A percentile compares a stretch with the other conserved stretches of the same genome.
Conservation (phyloP, 768 basidiomycete genomes). For the Hydnomerulius pinastri region DNA sequence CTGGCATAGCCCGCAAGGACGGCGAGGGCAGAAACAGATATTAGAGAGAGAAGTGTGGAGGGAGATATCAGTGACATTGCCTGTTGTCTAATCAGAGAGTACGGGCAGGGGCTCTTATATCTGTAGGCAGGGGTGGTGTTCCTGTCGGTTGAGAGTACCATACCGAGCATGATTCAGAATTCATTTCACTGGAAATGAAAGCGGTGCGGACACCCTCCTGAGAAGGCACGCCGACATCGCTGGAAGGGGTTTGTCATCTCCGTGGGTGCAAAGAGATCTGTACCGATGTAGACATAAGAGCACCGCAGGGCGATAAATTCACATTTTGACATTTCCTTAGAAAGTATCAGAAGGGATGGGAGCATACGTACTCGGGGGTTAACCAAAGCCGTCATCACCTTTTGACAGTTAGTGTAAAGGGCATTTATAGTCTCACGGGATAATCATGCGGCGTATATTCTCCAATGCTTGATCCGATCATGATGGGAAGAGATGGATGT, state of each 20-base stretch:
- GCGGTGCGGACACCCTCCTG: conserved; percentile 7
- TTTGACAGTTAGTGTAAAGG: background rate
- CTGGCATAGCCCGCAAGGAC: conserved; percentile 13
- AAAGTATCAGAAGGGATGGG: background rate
- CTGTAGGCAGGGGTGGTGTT: background rate
- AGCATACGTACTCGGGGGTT: conserved; percentile 2
- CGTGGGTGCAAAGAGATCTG: background rate
- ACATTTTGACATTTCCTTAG: background rate
- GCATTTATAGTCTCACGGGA: background rate
- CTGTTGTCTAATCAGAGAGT: background rate
- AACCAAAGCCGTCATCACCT: background rate
- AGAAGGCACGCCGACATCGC: background rate
- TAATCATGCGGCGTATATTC: conserved; percentile 1
- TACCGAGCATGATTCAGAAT: conserved; percentile 7
- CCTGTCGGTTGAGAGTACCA: background rate
- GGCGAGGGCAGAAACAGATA: conserved; percentile 7
- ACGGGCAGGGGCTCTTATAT: conserved; percentile 17
- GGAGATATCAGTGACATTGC: conserved; percentile 8
- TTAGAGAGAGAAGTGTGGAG: conserved; percentile 7
- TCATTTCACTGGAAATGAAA: conserved; percentile 14
- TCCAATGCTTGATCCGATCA: conserved; percentile 11
- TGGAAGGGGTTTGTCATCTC: background rate
- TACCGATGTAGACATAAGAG: background rate
- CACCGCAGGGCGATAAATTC: background rate
- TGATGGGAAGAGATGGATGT: background rate